These are phyloP conservation scores for Ilyonectria robusta DNA, from an alignment of 2,329 filamentous ascomycete genomes.

Conservation along the genomic window DNA sequence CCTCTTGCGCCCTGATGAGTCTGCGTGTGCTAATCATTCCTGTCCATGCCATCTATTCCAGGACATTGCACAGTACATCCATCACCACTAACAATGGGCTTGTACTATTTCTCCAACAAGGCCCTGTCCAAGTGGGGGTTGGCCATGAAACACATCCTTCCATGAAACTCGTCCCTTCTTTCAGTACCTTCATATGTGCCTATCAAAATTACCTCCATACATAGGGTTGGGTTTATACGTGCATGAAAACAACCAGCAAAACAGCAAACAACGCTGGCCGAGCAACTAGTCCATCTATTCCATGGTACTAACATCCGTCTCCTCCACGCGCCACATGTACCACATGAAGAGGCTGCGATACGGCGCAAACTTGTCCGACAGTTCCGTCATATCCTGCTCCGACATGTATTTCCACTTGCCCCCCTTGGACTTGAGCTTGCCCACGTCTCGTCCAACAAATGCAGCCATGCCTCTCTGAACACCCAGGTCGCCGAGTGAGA, in stretches of 20 bases:
- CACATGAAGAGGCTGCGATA: conserved; percentile 97
- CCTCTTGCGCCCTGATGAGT: conserved; percentile 16
- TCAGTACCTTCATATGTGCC: background rate
- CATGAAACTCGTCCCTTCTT: background rate
- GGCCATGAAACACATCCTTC: conserved; percentile 16
- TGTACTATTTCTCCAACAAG: conserved; percentile 10
- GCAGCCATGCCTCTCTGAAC: conserved; percentile 96
- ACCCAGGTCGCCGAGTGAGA: conserved; percentile 91
- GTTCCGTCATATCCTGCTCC: conserved; percentile 90
- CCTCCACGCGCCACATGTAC: conserved; percentile 95
- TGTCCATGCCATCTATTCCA: conserved; percentile 13
- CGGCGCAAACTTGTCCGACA: conserved; percentile 84
- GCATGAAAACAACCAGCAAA: conserved; percentile 12
- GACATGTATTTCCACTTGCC: conserved; percentile 99
- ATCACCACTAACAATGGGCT: conserved; percentile 35
- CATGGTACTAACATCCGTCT: conserved; percentile 79
- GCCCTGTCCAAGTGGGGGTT: conserved; percentile 9
- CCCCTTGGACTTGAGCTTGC: conserved; percentile 82
- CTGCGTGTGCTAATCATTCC: conserved; percentile 28
- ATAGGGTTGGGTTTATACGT: conserved; percentile 13
- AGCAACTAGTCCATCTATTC: conserved; percentile 53
- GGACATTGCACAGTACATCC: conserved; percentile 39
- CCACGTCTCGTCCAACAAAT: conserved; percentile 85
- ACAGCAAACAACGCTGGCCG: conserved; percentile 34
- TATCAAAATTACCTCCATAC: background rate